These are phyloP conservation scores for Rhamnella rubrinervis DNA, from an alignment of 331 rosid genomes.

Conservation along the genomic window DNA sequence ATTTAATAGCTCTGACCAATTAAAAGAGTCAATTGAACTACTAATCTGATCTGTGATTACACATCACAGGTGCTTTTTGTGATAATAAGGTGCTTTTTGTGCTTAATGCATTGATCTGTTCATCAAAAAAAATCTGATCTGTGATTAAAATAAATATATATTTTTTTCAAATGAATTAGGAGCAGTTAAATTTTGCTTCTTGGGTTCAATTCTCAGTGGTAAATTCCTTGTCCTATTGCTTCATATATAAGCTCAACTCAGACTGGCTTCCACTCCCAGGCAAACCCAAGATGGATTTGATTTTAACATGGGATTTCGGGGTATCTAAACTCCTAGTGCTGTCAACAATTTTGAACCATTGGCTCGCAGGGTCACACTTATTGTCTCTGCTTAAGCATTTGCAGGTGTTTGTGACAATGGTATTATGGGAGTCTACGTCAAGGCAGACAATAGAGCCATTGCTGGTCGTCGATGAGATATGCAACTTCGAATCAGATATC, in stretches of 20 bases:
- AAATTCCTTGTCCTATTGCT: neutral
- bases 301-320: constrained; percentile 9
- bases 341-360: constrained; percentile 83
- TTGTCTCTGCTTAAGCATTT: constrained; percentile 61
- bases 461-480: constrained; percentile 46
- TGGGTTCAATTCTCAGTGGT: neutral
- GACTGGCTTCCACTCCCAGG: neutral
- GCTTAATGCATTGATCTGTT: too few relatives aligned
- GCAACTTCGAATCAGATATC: constrained; percentile 73
- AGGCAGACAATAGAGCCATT: constrained; percentile 58
- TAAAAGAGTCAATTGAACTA: too few relatives aligned
- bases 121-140: too few relatives aligned
- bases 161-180: neutral
- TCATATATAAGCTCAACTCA: neutral
- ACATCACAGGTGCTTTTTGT: too few relatives aligned
- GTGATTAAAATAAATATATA: too few relatives aligned
- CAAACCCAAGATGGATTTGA: constrained; percentile 18
- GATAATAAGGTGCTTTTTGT: too few relatives aligned
- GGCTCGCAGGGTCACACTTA: constrained; percentile 71
- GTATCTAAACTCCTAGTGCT: constrained; percentile 38
- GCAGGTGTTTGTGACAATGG: constrained; percentile 62
- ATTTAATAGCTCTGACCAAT: too few relatives aligned
- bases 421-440: constrained; percentile 58
- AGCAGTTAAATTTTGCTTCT: neutral
- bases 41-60: too few relatives aligned